phyloP scores from a whole-genome alignment of 495 filamentous ascomycete genomes.

The Daldinia caldariorum region DNA sequence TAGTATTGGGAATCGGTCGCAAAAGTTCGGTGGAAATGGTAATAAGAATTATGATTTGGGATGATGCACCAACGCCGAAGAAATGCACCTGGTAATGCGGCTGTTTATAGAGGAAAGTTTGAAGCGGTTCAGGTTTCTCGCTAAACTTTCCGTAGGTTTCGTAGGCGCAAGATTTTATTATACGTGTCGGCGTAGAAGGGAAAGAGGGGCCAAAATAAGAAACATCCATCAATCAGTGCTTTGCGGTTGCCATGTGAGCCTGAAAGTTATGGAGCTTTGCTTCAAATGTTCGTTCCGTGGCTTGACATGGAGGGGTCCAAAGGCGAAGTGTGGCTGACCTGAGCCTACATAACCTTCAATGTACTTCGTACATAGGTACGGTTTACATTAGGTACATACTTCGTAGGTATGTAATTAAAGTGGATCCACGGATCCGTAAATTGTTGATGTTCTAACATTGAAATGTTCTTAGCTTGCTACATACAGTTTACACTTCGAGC shows the following conservation, averaged over 20 bases:
- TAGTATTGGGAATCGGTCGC: slow-evolving; percentile 27
- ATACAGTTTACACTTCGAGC: not conserved
- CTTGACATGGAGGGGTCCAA: slow-evolving; percentile 39
- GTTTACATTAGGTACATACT: no score
- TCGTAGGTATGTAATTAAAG: no score
- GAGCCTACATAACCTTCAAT: no score
- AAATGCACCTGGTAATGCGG: slow-evolving; percentile 18
- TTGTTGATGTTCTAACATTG: not conserved
- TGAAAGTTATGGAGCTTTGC: slow-evolving; percentile 38
- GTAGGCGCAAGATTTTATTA: slow-evolving; percentile 30
- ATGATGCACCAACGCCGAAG: slow-evolving; percentile 16
- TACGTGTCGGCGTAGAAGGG: slow-evolving; percentile 25
- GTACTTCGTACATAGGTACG: no score
- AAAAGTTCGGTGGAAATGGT: slow-evolving; percentile 19
- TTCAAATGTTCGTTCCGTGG: slow-evolving; percentile 18
- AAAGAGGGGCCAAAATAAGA: slow-evolving; percentile 45
- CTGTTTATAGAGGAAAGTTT: slow-evolving; percentile 1
- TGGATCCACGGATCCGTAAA: not conserved
- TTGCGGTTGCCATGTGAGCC: slow-evolving; percentile 46
- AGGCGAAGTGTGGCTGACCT: slow-evolving; percentile 1
- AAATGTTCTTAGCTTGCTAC: not conserved
- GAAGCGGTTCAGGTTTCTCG: not conserved
- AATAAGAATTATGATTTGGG: slow-evolving; percentile 13
- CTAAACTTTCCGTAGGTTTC: slow-evolving; percentile 3
- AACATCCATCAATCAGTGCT: slow-evolving; percentile 33